A percentile compares a stretch with the other conserved stretches of the same genome.
phyloP scores from a whole-genome alignment of 1,284 basidiomycete genomes.

The Xerocomus minutiporus region DNA sequence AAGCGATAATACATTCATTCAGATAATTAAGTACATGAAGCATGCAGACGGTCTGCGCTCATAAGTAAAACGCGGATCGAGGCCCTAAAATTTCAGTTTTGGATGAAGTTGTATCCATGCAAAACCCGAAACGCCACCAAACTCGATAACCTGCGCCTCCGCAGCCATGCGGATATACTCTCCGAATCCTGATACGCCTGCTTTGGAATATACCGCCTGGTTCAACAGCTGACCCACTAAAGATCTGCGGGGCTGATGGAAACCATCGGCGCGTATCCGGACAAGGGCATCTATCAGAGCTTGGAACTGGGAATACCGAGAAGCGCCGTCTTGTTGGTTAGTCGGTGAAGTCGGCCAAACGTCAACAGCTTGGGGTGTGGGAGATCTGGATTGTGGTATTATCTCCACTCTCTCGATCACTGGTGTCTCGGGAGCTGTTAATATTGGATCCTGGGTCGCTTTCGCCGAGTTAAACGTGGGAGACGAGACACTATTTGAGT shows the following conservation, averaged over 20 bases:
- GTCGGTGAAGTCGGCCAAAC: background rate
- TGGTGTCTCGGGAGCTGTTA: slow-evolving; percentile 6
- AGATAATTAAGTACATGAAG: slow-evolving; percentile 8
- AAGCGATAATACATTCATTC: slow-evolving; percentile 6
- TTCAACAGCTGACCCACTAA: slow-evolving; percentile 22
- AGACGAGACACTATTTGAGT: slow-evolving; percentile 11
- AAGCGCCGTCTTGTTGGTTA: background rate
- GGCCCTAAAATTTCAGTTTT: slow-evolving; percentile 18
- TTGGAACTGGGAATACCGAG: slow-evolving; percentile 16
- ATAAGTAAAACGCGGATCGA: slow-evolving; percentile 7
- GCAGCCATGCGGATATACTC: slow-evolving; percentile 31
- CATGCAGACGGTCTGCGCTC: slow-evolving; percentile 4
- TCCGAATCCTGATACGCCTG: slow-evolving; percentile 31
- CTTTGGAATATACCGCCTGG: slow-evolving; percentile 26
- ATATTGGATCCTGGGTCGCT: slow-evolving; percentile 5
- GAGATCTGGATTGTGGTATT: background rate
- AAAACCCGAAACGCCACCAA: slow-evolving; percentile 32
- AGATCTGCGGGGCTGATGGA: slow-evolving; percentile 15
- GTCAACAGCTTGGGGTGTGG: background rate
- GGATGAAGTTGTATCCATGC: slow-evolving; percentile 38
- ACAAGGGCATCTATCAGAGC: slow-evolving; percentile 25
- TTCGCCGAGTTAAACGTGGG: slow-evolving; percentile 12
- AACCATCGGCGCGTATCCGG: slow-evolving; percentile 18
- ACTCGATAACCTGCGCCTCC: slow-evolving; percentile 30
- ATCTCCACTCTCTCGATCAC: slow-evolving; percentile 4